Base-by-base conservation (phyloP, 164 flowering plant species). In the Vitis riparia region DNA sequence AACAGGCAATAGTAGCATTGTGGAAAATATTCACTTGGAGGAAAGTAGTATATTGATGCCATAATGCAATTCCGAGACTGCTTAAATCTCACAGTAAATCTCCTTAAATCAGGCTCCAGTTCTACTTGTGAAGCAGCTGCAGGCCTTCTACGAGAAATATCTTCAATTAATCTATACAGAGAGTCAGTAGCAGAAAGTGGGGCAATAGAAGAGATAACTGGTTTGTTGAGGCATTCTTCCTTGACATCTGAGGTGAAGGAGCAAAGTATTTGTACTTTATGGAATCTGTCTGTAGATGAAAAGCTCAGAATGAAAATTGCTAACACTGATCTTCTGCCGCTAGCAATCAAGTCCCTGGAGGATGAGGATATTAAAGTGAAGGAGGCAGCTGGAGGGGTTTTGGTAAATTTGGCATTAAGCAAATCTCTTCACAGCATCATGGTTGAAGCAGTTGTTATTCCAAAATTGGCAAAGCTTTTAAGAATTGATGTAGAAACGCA, bases 211-310 rank as follows among this genome's bases (percentile, higher is more conserved):
- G 97, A 82, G 78, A 81, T 91, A 68, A 77, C 78, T 74, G 84
- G 81, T 63, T 82, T 94, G 76, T 78, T 94, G 47, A 75, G 73
- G 63, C 86, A 78, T 49, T 62, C 88, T 72, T 82, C 89, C 48
- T 71, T 88, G 76, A 67, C 80, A 60, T 61, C 85, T 63, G 88
- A 86, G 84, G 94, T 88, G 48, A 91, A 83, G 85, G 97, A 87
- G 84, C 97, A 94, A 73, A 68, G 87, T 66, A 3, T 94, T 15
- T 86, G 88, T 80, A 70, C 85, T 51, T 73, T 94, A 83, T 89
- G 92, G 93, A 94, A 92, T 78, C 81, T 94, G 70, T 89, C 98
- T 55, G 92, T 89, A 23, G 93, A 89, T 73, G 89, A 89, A 83
- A 80, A 87, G 68, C 69, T 76, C 49, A 77, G 95, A 68, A 30